Evolutionary conservation across 768 basidiomycete genomes (phyloP).

Genomic region (Boletus pseudopeckii): DNA sequence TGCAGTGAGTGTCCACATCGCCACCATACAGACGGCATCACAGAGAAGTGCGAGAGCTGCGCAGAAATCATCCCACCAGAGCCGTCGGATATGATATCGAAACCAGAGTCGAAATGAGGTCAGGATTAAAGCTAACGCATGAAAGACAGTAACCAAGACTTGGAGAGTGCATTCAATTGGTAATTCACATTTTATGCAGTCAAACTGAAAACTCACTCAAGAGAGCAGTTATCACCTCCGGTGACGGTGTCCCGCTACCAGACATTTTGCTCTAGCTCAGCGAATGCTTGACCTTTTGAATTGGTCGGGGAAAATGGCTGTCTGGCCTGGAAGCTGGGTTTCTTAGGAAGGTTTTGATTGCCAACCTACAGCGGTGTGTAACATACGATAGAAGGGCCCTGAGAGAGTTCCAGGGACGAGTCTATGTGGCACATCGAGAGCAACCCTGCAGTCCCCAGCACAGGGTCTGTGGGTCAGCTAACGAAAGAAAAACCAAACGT

Average conservation of each 20-base stretch:
- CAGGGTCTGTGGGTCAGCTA: not conserved
- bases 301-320: not conserved
- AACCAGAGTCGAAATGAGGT: constrained; percentile 30
- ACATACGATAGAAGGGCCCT: constrained; percentile 2
- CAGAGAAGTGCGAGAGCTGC: constrained; percentile 17
- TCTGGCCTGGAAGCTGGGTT: not conserved
- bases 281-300: not conserved
- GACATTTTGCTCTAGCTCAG: constrained; percentile 3
- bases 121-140: constrained; percentile 14
- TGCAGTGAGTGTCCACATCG: constrained; percentile 14
- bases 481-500: not conserved
- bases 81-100: constrained; percentile 16
- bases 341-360: not conserved
- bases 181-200: not conserved
- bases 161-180: not conserved
- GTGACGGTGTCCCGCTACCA: not conserved
- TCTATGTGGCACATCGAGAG: not conserved
- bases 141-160: constrained; percentile 22
- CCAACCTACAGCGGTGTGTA: not conserved
- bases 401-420: not conserved
- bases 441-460: not conserved
- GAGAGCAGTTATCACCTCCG: constrained; percentile 13
- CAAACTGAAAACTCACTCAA: constrained; percentile 12
- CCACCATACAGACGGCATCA: constrained; percentile 8
- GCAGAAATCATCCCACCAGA: constrained; percentile 33